phyloP scores from a whole-genome alignment of 768 basidiomycete genomes.

The Cystofilobasidium capitatum region DNA sequence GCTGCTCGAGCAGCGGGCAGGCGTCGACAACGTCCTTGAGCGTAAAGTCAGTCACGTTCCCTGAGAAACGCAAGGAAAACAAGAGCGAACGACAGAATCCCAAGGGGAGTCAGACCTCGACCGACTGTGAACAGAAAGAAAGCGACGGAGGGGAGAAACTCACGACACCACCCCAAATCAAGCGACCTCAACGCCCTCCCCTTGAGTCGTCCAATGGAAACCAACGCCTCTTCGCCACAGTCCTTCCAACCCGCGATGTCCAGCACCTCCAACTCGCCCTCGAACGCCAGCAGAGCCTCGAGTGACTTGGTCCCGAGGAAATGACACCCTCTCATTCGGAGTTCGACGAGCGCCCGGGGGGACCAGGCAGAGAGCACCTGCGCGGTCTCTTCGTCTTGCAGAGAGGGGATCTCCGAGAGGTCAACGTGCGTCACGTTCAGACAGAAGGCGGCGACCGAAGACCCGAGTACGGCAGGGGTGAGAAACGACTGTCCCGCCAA shows the following conservation, averaged over 20 bases:
- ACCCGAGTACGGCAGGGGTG: constrained; percentile 31
- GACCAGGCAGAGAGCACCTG: not conserved
- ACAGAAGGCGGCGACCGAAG: not conserved
- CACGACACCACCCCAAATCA: constrained; percentile 78
- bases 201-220: constrained; percentile 33
- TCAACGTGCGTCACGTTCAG: constrained; percentile 47
- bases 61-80: not conserved
- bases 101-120: too few relatives aligned
- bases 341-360: constrained; percentile 46
- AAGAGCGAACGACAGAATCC: not conserved
- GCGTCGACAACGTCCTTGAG: constrained; percentile 54
- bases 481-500: constrained; percentile 61
- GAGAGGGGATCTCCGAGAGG: constrained; percentile 50
- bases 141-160: constrained; percentile 26
- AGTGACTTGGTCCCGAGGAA: constrained; percentile 51
- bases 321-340: constrained; percentile 55
- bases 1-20: not conserved
- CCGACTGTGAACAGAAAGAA: too few relatives aligned
- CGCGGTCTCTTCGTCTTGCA: constrained; percentile 54
- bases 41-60: constrained; percentile 62
- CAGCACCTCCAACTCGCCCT: constrained; percentile 53
- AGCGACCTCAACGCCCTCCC: constrained; percentile 48
- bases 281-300: constrained; percentile 56
- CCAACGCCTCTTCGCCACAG: constrained; percentile 47
- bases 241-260: constrained; percentile 71